These are phyloP conservation scores for Akanthomyces dipterigenus DNA, from an alignment of 2,329 filamentous ascomycete genomes.

Conservation along the genomic window DNA sequence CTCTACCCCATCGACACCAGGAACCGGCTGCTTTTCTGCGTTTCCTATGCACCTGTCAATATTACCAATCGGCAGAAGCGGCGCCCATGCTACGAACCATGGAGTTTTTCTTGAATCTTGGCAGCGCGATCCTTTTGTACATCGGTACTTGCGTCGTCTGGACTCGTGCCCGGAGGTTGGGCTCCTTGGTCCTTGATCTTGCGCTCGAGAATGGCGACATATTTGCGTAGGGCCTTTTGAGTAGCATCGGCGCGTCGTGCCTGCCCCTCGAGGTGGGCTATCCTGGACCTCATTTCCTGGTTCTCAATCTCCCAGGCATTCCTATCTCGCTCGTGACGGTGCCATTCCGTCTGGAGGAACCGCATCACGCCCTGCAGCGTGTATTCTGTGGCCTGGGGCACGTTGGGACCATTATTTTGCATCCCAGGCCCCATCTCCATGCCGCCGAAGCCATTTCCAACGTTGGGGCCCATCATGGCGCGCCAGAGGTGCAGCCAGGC, in stretches of 20 bases:
- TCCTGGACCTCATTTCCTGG: conserved; percentile 97
- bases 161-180: conserved; percentile 50
- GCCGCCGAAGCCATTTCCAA: conserved; percentile 39
- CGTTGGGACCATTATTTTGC: conserved; percentile 40
- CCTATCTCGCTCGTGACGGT: conserved; percentile 92
- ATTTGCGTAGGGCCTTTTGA: conserved; percentile 83
- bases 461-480: conserved; percentile 36
- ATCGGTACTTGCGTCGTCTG: conserved; percentile 31
- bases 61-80: neutral
- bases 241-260: conserved; percentile 78
- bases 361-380: conserved; percentile 83
- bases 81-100: conserved; percentile 34
- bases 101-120: conserved; percentile 50
- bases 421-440: conserved; percentile 40
- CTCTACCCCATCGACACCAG: conserved; percentile 41
- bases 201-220: conserved; percentile 81
- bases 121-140: conserved; percentile 45
- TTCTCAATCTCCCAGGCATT: conserved; percentile 99
- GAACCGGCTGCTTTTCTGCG: conserved; percentile 34
- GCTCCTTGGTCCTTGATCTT: conserved; percentile 78
- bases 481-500: conserved; percentile 27
- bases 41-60: conserved; percentile 28
- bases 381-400: conserved; percentile 55
- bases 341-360: conserved; percentile 98
- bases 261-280: conserved; percentile 89